A percentile compares a stretch with the other conserved stretches of the same genome.
Conservation (phyloP, 352 stramenopile species). For the Globisporangium middletonii region DNA sequence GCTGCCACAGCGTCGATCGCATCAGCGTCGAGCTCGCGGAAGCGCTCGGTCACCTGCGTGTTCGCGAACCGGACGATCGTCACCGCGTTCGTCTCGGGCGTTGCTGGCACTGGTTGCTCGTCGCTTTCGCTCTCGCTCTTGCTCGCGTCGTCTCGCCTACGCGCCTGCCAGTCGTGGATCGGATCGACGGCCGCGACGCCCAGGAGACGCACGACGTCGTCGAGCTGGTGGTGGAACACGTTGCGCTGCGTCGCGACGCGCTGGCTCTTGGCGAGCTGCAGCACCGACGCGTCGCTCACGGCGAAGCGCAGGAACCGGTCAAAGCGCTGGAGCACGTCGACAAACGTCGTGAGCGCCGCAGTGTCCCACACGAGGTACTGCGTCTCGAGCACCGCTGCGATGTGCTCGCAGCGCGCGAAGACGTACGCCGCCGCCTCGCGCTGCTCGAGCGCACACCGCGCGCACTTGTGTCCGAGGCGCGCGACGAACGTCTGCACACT, state of each 20-base stretch:
- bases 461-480: not conserved
- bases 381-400: not conserved
- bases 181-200: not conserved
- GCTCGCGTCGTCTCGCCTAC: not conserved
- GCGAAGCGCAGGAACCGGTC: slow-evolving; percentile 2
- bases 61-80: slow-evolving; percentile 2
- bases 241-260: not conserved
- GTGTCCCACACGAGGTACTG: not conserved
- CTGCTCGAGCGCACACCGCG: not conserved
- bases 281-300: not conserved
- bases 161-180: slow-evolving; percentile 2
- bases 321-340: not conserved
- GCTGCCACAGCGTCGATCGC: not conserved
- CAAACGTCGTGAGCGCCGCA: not conserved
- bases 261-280: slow-evolving; percentile 2
- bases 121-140: not conserved
- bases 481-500: not conserved
- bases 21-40: not conserved
- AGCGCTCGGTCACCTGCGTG: not conserved
- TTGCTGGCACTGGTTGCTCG: not conserved
- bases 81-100: not conserved
- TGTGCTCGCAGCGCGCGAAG: not conserved
- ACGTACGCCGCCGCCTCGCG: not conserved
- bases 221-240: slow-evolving; percentile 3
- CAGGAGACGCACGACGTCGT: slow-evolving; percentile 1